Conservation (phyloP, 345 rosid genomes). For the Turnera subulata region DNA sequence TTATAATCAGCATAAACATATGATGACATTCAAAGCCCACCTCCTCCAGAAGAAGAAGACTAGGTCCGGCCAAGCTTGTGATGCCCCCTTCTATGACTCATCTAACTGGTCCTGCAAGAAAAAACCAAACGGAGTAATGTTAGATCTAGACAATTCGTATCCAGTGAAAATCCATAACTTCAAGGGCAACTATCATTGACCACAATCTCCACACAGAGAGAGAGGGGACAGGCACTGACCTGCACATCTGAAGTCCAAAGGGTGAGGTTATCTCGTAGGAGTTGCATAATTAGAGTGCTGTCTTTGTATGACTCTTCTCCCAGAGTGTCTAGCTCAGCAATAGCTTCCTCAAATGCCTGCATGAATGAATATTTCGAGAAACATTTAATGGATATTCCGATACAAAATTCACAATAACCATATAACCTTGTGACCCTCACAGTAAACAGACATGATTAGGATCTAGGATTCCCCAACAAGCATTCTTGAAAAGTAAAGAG, state of each 20-base stretch:
- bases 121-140: not conserved
- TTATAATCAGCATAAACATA: slow-evolving; percentile 20
- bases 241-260: slow-evolving; percentile 97
- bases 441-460: too few species aligned
- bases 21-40: slow-evolving; percentile 72
- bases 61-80: slow-evolving; percentile 24
- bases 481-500: too few species aligned
- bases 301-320: slow-evolving; percentile 99
- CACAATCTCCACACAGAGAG: not conserved
- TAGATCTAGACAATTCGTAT: not conserved
- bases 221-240: slow-evolving; percentile 32
- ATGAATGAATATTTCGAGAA: too few species aligned
- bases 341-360: slow-evolving; percentile 94
- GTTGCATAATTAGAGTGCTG: slow-evolving; percentile 97
- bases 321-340: slow-evolving; percentile 86
- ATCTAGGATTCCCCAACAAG: too few species aligned
- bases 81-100: slow-evolving; percentile 47
- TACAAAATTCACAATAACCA: too few species aligned
- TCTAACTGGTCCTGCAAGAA: slow-evolving; percentile 67
- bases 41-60: slow-evolving; percentile 43
- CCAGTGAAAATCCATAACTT: not conserved
- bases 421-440: too few species aligned
- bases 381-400: too few species aligned
- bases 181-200: not conserved
- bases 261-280: slow-evolving; percentile 89